Conservation (phyloP, 2,329 filamentous ascomycete species). For the Phoma herbarum region DNA sequence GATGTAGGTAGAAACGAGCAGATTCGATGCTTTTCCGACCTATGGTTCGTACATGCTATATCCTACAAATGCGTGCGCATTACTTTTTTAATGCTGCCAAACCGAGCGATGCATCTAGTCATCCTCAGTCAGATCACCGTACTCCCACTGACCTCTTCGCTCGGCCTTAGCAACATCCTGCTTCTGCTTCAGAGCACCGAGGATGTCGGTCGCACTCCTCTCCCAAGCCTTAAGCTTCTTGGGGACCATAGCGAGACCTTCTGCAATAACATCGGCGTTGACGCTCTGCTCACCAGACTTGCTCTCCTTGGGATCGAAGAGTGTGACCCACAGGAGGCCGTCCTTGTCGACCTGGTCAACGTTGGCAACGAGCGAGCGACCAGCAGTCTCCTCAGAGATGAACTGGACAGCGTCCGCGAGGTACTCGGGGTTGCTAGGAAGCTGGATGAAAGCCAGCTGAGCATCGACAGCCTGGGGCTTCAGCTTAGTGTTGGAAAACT, state of each 20-base stretch:
- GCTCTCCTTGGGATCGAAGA: conserved; percentile 78
- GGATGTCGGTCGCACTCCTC: conserved; percentile 74
- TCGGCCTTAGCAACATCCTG: conserved; percentile 82
- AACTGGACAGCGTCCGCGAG: conserved; percentile 80
- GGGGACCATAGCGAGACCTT: conserved; percentile 89
- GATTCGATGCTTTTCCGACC: conserved; percentile 12
- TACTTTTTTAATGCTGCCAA: conserved; percentile 6
- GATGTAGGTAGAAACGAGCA: conserved; percentile 4
- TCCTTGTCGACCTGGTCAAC: conserved; percentile 88
- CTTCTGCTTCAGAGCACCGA: conserved; percentile 75
- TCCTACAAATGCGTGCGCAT: conserved; percentile 14
- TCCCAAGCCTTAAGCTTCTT: conserved; percentile 94
- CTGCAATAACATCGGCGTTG: conserved; percentile 85
- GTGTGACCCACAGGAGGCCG: conserved; percentile 82
- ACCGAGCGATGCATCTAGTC: conserved; percentile 27
- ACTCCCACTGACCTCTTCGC: conserved; percentile 94
- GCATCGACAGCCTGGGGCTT: conserved; percentile 89
- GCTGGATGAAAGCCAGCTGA: conserved; percentile 85
- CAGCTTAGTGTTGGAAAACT: conserved; percentile 79
- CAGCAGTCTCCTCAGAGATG: conserved; percentile 77
- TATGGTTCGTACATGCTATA: conserved; percentile 17
- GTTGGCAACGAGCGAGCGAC: conserved; percentile 83
- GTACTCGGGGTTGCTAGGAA: conserved; percentile 80
- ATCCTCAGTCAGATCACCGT: conserved; percentile 87
- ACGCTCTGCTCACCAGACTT: conserved; percentile 76